A percentile compares a stretch with the other conserved stretches of the same genome.
These are phyloP conservation scores for Suillus plorans DNA, from an alignment of 768 basidiomycete genomes.

Conservation along the genomic window DNA sequence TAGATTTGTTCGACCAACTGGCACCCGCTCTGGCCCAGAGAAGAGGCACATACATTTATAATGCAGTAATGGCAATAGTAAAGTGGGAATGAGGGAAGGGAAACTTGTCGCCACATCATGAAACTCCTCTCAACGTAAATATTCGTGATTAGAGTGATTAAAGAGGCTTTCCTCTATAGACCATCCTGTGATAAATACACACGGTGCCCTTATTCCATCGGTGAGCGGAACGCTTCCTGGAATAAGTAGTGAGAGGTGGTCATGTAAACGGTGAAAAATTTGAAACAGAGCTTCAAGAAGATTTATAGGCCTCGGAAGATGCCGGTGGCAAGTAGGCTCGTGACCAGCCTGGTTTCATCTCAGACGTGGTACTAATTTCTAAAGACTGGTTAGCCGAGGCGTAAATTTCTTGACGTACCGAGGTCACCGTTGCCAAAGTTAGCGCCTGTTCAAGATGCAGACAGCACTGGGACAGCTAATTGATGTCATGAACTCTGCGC, in stretches of 20 bases:
- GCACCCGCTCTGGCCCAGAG: neutral
- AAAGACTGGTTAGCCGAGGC: too few relatives aligned
- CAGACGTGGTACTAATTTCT: too few relatives aligned
- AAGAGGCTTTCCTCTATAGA: constrained; percentile 59
- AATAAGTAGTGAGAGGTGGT: constrained; percentile 44
- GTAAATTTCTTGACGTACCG: too few relatives aligned
- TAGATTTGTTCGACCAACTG: neutral
- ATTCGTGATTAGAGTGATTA: constrained; percentile 83
- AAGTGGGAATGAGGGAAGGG: neutral
- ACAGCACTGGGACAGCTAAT: neutral
- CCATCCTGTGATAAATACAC: constrained; percentile 41
- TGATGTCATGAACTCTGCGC: neutral
- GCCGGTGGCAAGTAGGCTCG: neutral
- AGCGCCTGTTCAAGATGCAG: neutral
- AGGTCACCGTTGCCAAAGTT: neutral
- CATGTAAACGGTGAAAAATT: constrained; percentile 38
- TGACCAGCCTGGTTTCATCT: too few relatives aligned
- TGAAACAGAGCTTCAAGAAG: neutral
- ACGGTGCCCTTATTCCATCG: constrained; percentile 44
- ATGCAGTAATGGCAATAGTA: neutral
- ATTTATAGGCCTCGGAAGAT: constrained; percentile 5
- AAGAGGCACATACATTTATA: neutral
- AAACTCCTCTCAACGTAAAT: constrained; percentile 79
- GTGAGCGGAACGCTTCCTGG: constrained; percentile 63
- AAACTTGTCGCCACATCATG: constrained; percentile 73